Conservation (phyloP, 768 basidiomycete genomes). For the Russula ochroleuca region DNA sequence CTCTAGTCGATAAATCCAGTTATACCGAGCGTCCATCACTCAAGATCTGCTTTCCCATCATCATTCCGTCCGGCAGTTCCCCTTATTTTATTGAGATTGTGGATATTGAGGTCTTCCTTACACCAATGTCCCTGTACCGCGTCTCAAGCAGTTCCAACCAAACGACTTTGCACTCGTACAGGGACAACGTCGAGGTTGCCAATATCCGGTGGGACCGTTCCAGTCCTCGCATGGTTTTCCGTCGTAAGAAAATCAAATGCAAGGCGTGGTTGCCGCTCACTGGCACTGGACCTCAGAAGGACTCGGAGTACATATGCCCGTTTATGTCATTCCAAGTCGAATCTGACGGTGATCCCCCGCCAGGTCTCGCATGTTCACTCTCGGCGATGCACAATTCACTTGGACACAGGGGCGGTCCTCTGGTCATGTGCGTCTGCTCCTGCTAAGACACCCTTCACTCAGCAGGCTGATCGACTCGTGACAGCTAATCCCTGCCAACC, state of each 20-base stretch:
- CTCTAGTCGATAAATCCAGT: too few relatives aligned
- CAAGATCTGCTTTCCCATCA: too few relatives aligned
- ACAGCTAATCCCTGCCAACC: slow-evolving; percentile 11
- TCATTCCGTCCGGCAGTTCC: too few relatives aligned
- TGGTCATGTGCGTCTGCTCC: slow-evolving; percentile 9
- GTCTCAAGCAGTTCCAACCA: slow-evolving; percentile 3
- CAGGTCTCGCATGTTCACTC: slow-evolving; percentile 14
- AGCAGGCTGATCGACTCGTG: neutral
- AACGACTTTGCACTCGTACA: neutral
- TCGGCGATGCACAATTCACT: slow-evolving; percentile 5
- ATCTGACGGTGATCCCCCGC: neutral
- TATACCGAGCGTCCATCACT: neutral
- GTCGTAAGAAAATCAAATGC: slow-evolving; percentile 6
- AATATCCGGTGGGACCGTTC: slow-evolving; percentile 9
- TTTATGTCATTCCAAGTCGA: neutral
- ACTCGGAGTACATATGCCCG: neutral
- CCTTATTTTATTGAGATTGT: too few relatives aligned
- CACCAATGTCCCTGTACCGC: neutral
- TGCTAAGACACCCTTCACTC: neutral
- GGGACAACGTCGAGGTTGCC: slow-evolving; percentile 7
- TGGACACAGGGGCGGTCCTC: neutral
- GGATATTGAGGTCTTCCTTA: too few relatives aligned
- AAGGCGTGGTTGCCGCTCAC: slow-evolving; percentile 11
- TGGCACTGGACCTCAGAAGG: neutral
- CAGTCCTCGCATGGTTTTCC: slow-evolving; percentile 14